phyloP scores from a whole-genome alignment of 228 moss, liverwort and hornwort genomes.

The Sphagnum fallax region DNA sequence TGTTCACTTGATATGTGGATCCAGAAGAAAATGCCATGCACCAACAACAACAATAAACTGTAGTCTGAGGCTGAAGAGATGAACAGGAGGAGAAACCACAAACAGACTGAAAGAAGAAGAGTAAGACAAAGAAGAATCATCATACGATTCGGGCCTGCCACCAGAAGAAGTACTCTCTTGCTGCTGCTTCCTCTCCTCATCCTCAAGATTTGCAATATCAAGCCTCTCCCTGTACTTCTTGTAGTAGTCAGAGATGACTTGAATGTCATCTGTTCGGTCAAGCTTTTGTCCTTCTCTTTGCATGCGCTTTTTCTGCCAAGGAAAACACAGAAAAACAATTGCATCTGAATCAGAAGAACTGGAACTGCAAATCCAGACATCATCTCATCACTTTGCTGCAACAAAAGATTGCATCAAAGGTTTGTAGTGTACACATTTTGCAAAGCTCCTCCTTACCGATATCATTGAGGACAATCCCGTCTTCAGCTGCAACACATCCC shows the following conservation, averaged over 20 bases:
- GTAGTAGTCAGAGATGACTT: conserved; percentile 32
- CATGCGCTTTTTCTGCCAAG: conserved; percentile 41
- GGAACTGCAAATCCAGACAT: too few relatives aligned
- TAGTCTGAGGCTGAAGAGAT: too few relatives aligned
- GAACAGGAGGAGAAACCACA: too few relatives aligned
- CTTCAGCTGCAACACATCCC: conserved; percentile 97
- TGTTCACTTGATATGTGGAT: too few relatives aligned
- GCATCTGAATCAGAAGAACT: too few relatives aligned
- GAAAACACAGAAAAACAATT: too few relatives aligned
- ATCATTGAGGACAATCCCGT: conserved; percentile 95
- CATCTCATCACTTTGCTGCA: too few relatives aligned
- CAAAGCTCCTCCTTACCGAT: conserved; percentile 34
- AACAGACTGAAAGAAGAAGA: too few relatives aligned
- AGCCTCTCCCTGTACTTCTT: conserved; percentile 24
- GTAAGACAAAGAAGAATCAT: neutral
- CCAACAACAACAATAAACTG: too few relatives aligned
- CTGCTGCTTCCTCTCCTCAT: conserved; percentile 6
- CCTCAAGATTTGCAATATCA: conserved; percentile 40
- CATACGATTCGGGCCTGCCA: conserved; percentile 30
- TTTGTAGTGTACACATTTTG: too few relatives aligned
- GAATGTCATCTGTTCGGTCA: conserved; percentile 36
- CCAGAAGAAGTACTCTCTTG: neutral
- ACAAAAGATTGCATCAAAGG: too few relatives aligned
- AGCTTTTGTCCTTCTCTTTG: conserved; percentile 45
- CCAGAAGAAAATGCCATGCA: too few relatives aligned